These are phyloP conservation scores for Tylopilus sp. DNA, from an alignment of 1,284 basidiomycete genomes.

Conservation along the genomic window DNA sequence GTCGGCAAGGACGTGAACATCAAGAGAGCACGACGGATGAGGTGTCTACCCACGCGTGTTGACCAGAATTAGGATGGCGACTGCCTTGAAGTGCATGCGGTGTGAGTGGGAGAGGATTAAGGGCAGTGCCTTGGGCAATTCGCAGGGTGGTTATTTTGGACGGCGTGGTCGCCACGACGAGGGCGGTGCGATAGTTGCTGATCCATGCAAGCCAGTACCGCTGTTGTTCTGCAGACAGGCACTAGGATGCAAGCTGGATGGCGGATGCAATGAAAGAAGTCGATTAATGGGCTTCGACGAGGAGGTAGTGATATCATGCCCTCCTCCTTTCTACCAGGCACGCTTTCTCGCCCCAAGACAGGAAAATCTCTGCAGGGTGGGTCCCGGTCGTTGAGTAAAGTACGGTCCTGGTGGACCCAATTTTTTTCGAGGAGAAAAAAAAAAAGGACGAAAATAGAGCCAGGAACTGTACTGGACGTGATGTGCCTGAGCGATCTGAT, in stretches of 20 bases:
- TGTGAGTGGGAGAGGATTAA: neutral
- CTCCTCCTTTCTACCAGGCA: conserved; percentile 6
- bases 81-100: neutral
- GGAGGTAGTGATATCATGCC: neutral
- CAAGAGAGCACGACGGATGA: neutral
- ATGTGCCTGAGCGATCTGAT: conserved; percentile 36
- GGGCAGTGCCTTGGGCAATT: conserved; percentile 9
- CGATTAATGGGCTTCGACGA: no score
- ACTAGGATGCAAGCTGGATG: neutral
- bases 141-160: neutral
- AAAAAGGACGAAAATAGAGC: conserved; percentile 12
- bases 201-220: conserved; percentile 16
- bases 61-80: conserved; percentile 1
- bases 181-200: neutral
- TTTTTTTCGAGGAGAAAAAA: conserved; percentile 4
- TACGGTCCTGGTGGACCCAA: no score
- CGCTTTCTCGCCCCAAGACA: neutral
- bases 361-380: no score
- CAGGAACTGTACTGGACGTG: conserved; percentile 31
- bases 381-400: no score
- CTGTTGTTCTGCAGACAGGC: conserved; percentile 5
- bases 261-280: neutral
- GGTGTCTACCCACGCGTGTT: neutral
- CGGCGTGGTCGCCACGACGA: conserved; percentile 13
- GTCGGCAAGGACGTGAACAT: conserved; percentile 4